Evolutionary conservation across 2,329 filamentous ascomycete species (phyloP), one percentile per base, ranked within the genome.

Genomic region (Myriosclerotinia curreyana): DNA sequence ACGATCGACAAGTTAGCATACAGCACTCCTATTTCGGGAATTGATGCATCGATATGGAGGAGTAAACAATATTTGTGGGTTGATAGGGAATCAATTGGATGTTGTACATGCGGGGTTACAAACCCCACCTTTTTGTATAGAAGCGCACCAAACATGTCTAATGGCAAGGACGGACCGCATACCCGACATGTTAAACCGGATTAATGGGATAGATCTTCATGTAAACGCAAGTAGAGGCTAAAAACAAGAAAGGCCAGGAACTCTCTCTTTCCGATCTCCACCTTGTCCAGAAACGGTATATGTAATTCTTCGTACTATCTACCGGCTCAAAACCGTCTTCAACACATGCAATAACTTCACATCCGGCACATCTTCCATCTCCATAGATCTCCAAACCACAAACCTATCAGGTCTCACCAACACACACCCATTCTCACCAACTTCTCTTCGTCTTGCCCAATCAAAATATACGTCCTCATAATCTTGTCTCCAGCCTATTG

Each of bases 391-490:
- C 67, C 66, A 69, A 7, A 50, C 66, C 7, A 71, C 64, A 20
- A 66, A 49, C 48, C 56, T 68, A 64, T 70, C 68, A 36, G 66
- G 69, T 51, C 67, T 49, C 1, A 69, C 66, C 36, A 69, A 34
- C 20, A 69, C 62, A 22, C 66, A 67, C 14, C 67, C 67, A 14
- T 60, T 65, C 25, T 52, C 52, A 11, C 42, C 31, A 2, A 69
- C 20, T 12, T 59, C 66, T 8, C 52, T 61, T 15, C 65, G 17
- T 28, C 34, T 38, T 6, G 28, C 49, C 67, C 66, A 68, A 34
- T 64, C 62, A 22, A 60, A 60, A 46, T 64, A 60, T 11, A 59
- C 62, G 20, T 64, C 62, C 42, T 64, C 62, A 12, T 48, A 62
- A 58, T 62, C 60, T 28, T 62, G 60, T 25, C n/a, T 49, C 53